A percentile compares a stretch with the other conserved stretches of the same genome.
Conservation (phyloP, 345 rosid species). For the Bruguiera sexangula region DNA sequence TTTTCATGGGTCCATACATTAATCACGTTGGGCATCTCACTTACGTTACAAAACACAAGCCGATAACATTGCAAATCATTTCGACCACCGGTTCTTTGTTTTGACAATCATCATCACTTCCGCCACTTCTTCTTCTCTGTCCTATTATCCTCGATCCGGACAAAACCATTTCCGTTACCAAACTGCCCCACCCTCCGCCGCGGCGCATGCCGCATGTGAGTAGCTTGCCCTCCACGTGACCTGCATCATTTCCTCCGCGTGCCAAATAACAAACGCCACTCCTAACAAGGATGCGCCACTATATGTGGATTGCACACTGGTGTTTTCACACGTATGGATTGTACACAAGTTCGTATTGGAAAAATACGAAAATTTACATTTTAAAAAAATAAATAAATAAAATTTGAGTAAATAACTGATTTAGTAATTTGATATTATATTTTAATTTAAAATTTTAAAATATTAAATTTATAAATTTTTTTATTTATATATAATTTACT, state of each 20-base stretch:
- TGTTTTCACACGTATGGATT: too few species aligned
- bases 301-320: too few species aligned
- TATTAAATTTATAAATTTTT: too few species aligned
- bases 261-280: not conserved
- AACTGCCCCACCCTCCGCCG: not conserved
- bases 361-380: too few species aligned
- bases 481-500: too few species aligned
- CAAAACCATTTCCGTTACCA: constrained; percentile 35
- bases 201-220: not conserved
- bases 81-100: not conserved
- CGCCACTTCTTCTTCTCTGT: not conserved
- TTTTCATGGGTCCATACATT: not conserved
- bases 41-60: not conserved
- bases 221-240: constrained; percentile 22
- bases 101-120: not conserved
- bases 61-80: not conserved
- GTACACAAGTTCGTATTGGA: too few species aligned
- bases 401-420: too few species aligned
- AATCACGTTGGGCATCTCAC: not conserved
- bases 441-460: too few species aligned
- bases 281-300: too few species aligned
- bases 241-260: constrained; percentile 21
- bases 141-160: constrained; percentile 13
- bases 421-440: too few species aligned
- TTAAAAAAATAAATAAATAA: too few species aligned